These are phyloP conservation scores for Phialemoniopsis sp. DNA, from an alignment of 2,329 filamentous ascomycete species.

Conservation along the genomic window DNA sequence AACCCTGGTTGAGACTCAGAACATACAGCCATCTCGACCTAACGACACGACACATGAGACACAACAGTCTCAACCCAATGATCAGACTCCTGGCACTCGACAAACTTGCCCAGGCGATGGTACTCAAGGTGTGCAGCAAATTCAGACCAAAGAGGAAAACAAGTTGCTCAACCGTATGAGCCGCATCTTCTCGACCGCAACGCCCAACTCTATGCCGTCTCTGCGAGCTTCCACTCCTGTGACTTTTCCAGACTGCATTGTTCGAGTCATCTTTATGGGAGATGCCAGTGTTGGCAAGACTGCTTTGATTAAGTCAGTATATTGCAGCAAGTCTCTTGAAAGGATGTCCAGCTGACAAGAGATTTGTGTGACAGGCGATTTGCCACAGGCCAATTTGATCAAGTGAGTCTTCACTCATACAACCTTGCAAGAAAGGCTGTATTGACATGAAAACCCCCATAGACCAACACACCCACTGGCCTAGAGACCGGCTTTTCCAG, in stretches of 20 bases:
- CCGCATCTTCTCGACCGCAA: background rate
- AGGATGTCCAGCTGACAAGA: too few species aligned
- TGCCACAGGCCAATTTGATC: background rate
- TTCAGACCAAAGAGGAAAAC: background rate
- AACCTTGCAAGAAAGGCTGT: too few species aligned
- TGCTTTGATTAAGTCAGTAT: slow-evolving; percentile 11
- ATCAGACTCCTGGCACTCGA: background rate
- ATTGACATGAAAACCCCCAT: background rate
- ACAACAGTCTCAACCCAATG: background rate
- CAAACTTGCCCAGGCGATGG: too few species aligned
- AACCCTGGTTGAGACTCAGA: too few species aligned
- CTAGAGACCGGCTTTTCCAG: slow-evolving; percentile 7
- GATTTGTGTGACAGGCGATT: slow-evolving; percentile 5
- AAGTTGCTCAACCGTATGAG: background rate
- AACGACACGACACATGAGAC: background rate
- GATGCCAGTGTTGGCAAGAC: slow-evolving; percentile 12
- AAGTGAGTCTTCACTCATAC: too few species aligned
- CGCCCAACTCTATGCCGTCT: background rate
- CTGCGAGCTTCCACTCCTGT: background rate
- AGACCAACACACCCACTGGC: slow-evolving; percentile 8
- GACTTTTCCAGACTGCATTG: slow-evolving; percentile 1
- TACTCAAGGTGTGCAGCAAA: too few species aligned
- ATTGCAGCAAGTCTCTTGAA: too few species aligned
- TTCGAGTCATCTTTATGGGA: slow-evolving; percentile 13
- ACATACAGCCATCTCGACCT: background rate